A percentile compares a stretch with the other conserved stretches of the same genome.
phyloP scores from a whole-genome alignment of 2,329 filamentous ascomycete genomes.

The Fusarium caatingaense region DNA sequence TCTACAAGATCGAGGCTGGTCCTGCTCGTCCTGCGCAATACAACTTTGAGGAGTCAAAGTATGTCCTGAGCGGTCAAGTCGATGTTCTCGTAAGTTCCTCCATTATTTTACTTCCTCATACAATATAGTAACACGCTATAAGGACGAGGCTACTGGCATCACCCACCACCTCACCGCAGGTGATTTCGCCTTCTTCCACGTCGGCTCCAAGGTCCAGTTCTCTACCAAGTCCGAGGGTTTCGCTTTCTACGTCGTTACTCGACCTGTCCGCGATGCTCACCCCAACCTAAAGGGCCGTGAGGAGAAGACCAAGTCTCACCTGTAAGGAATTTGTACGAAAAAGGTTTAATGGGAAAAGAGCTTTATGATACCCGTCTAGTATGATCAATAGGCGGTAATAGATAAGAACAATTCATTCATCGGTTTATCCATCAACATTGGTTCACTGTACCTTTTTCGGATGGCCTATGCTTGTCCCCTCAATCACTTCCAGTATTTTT shows the following conservation, averaged over 20 bases:
- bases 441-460: rapidly evolving
- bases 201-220: slow-evolving; percentile 46
- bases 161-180: slow-evolving; percentile 40
- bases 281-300: slow-evolving; percentile 41
- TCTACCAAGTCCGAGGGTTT: slow-evolving; percentile 42
- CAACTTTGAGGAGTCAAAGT: slow-evolving; percentile 44
- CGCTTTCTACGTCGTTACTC: slow-evolving; percentile 43
- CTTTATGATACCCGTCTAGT: not conserved
- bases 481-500: rapidly evolving
- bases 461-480: rapidly evolving
- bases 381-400: slow-evolving; percentile 16
- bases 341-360: not conserved
- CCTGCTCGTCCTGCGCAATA: slow-evolving; percentile 38
- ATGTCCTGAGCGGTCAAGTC: slow-evolving; percentile 41
- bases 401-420: not conserved
- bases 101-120: rapidly evolving
- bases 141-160: slow-evolving; percentile 44
- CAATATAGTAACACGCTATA: no score
- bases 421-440: not conserved
- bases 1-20: slow-evolving; percentile 43
- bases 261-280: slow-evolving; percentile 39
- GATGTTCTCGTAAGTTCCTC: slow-evolving; percentile 37
- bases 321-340: slow-evolving; percentile 8
- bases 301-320: slow-evolving; percentile 36
- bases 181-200: slow-evolving; percentile 45